phyloP scores from a whole-genome alignment of 345 rosid species.

The Balakata baccata region DNA sequence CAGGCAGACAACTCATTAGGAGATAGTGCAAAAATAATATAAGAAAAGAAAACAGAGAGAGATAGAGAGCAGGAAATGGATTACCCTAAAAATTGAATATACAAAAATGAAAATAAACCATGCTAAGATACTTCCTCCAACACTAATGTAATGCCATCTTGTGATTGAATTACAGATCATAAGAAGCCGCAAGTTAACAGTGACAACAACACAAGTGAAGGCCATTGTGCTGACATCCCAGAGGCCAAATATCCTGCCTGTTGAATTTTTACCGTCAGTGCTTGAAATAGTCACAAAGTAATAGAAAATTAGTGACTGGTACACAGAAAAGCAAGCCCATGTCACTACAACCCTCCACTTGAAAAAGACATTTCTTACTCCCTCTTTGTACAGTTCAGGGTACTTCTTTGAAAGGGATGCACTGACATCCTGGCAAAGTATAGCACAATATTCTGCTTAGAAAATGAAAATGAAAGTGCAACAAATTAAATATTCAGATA shows the following conservation, averaged over 20 bases:
- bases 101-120: constrained; percentile 78
- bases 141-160: constrained; percentile 79
- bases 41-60: not conserved
- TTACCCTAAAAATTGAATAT: constrained; percentile 57
- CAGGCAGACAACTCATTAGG: not conserved
- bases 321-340: constrained; percentile 86
- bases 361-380: constrained; percentile 77
- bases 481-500: not conserved
- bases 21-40: not conserved
- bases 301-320: constrained; percentile 85
- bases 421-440: constrained; percentile 75
- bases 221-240: constrained; percentile 99
- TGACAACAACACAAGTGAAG: constrained; percentile 87
- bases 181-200: constrained; percentile 91
- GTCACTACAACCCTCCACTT: constrained; percentile 83
- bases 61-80: constrained; percentile 6
- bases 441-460: not conserved
- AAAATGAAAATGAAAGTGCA: not conserved
- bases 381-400: constrained; percentile 93
- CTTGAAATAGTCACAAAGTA: constrained; percentile 59
- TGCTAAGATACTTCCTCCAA: constrained; percentile 85
- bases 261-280: constrained; percentile 55
- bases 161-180: constrained; percentile 93
- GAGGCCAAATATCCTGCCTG: constrained; percentile 80
- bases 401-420: constrained; percentile 92